A percentile compares a stretch with the other conserved stretches of the same genome.
These are phyloP conservation scores for Meyerozyma carpophila DNA, from an alignment of 1,139 yeast genomes.

Conservation along the genomic window DNA sequence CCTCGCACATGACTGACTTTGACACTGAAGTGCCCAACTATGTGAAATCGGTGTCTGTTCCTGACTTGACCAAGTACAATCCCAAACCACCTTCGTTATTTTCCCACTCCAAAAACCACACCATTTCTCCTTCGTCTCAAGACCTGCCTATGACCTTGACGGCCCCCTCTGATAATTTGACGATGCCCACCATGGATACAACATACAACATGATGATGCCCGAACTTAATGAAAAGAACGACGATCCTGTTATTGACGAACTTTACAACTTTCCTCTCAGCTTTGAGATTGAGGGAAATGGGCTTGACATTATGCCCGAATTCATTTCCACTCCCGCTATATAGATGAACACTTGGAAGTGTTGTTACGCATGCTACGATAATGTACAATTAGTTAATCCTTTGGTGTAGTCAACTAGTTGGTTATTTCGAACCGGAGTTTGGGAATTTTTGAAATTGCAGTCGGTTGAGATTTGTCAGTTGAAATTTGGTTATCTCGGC, in stretches of 20 bases:
- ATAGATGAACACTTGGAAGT: neutral
- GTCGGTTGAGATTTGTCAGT: neutral
- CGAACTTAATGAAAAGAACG: neutral
- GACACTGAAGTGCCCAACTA: neutral
- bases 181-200: neutral
- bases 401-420: neutral
- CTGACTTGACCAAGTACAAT: slow-evolving; percentile 1
- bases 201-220: neutral
- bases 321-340: slow-evolving; percentile 1
- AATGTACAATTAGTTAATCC: neutral
- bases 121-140: neutral
- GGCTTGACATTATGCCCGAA: neutral
- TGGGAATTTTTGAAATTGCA: too few relatives aligned
- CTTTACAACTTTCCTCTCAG: neutral
- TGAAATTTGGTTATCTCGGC: neutral
- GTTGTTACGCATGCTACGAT: neutral
- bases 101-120: neutral
- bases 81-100: neutral
- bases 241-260: neutral
- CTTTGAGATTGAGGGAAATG: neutral
- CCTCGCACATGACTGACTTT: neutral
- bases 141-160: neutral
- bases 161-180: neutral
- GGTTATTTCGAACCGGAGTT: too few relatives aligned
- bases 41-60: neutral